phyloP scores from a whole-genome alignment of 192 early-diverging fungal species.

The Dissophora globulifera region DNA sequence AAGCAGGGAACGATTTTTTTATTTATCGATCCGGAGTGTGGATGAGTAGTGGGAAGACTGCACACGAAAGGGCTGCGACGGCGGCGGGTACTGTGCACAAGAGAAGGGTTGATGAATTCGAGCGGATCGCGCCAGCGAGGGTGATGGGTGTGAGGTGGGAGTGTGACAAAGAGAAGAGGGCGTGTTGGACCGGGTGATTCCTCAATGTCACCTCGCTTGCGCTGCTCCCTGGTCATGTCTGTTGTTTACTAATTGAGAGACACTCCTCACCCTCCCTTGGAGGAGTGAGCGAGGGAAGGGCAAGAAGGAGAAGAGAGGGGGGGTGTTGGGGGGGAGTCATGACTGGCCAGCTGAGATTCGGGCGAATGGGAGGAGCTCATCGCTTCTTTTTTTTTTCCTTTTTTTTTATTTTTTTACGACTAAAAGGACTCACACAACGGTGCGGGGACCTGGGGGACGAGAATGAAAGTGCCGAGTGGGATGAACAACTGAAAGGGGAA shows the following conservation, averaged over 20 bases:
- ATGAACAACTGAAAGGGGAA: no score
- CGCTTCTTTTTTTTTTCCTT: no score
- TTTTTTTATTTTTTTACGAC: no score
- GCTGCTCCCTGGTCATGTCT: slow-evolving; percentile 7
- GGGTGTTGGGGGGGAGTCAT: not conserved
- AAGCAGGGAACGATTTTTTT: no score
- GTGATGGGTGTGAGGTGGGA: not conserved
- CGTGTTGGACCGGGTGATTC: no score
- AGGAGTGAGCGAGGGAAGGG: not conserved
- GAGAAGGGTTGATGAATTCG: not conserved
- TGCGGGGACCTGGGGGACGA: no score
- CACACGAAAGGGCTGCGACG: no score
- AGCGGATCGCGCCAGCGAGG: not conserved
- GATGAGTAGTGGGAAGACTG: no score
- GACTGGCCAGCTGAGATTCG: not conserved
- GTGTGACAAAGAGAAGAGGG: not conserved
- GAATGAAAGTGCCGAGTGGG: no score
- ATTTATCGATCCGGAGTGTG: no score
- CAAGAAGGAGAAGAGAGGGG: not conserved
- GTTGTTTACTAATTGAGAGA: slow-evolving; percentile 7
- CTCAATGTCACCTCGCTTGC: not conserved
- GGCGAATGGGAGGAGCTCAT: not conserved
- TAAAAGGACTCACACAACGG: no score
- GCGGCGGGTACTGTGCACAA: no score
- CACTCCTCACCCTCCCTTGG: not conserved